These are phyloP conservation scores for Lodderomyces beijingensis DNA, from an alignment of 1,139 yeast genomes.

Conservation along the genomic window DNA sequence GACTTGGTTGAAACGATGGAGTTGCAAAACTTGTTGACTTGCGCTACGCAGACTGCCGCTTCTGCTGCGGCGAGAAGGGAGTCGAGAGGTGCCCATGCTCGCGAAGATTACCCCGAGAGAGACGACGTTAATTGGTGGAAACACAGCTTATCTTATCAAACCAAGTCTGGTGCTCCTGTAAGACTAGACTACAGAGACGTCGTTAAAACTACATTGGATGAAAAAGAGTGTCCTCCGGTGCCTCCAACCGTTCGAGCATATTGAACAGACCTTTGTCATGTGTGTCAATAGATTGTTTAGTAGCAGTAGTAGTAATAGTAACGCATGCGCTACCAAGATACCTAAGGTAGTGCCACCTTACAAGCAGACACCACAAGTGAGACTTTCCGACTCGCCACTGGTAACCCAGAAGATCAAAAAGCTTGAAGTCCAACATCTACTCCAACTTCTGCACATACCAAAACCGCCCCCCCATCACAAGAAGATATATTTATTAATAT, in stretches of 20 bases:
- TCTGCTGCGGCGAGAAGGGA: constrained; percentile 95
- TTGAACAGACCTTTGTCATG: no score
- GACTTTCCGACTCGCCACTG: no score
- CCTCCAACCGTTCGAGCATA: constrained; percentile 97
- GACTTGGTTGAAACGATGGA: constrained; percentile 95
- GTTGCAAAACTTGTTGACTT: constrained; percentile 90
- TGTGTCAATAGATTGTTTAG: no score
- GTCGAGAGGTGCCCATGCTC: constrained; percentile 99
- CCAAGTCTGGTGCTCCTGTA: constrained; percentile 63
- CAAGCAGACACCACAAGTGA: constrained; percentile 1
- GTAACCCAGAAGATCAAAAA: no score
- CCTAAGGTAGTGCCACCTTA: neutral
- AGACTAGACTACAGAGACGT: constrained; percentile 83
- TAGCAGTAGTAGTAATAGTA: neutral
- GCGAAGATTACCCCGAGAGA: constrained; percentile 95
- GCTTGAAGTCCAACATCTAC: no score
- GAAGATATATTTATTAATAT: constrained; percentile 1
- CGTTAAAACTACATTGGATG: constrained; percentile 79
- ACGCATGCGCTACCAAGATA: constrained; percentile 1
- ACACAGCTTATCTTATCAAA: constrained; percentile 93
- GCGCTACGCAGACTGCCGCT: constrained; percentile 93
- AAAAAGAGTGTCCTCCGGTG: constrained; percentile 85
- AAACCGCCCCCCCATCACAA: no score
- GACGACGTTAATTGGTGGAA: constrained; percentile 97
- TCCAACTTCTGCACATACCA: no score